Base-by-base conservation (phyloP, 1,139 yeast species). In the Lodderomyces oxycetoniae region DNA sequence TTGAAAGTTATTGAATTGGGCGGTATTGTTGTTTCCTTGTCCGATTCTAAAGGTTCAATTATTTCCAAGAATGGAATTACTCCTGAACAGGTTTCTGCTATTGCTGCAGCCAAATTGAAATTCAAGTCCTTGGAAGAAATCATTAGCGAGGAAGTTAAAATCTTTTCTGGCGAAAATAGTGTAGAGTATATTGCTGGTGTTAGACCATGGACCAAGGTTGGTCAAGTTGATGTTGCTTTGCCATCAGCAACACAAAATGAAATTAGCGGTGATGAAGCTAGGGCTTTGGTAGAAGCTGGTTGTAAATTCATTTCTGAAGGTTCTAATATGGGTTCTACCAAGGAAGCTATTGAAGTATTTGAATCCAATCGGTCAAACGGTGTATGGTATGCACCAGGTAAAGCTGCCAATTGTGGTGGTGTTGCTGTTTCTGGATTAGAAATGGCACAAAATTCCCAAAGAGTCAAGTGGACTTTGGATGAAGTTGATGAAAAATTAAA, bases 341-440 rank as follows among this genome's bases (percentile, higher is more conserved):
- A 83, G 67, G 97, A 89, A 64, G 98, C 98, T 51, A 87, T 91
- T 52, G 88, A 82, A 48, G 88, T 85, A 43, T 89, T 89, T 51
- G 98, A 91, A 77, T 83, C 83, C 53, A 79, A 77, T 66, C 84
- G 96, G 74, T 61, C 75, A 50, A 74, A 82, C 48, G 45, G 42
- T 37, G 86, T 88, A 63, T 91, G 97, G 97, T 89, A 89, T 69
- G 97, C 95, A 54, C 96, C 96, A 61, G 97, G 97, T 68, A 91
- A 91, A 78, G 96, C 96, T 53, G 93, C 97, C 58, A 91, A 91
- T 79, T 84, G 94, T 72, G 97, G 97, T 72, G 98, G 97, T 79
- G 98, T 91, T 54, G 95, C 96, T 41, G 96, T 89, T 41, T 87
- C 96, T 44, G 97, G 97, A 61, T 78, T 91, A 51, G 98, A 91